These are phyloP conservation scores for Colletotrichum cuscutae DNA, from an alignment of 2,329 filamentous ascomycete species.

Conservation along the genomic window DNA sequence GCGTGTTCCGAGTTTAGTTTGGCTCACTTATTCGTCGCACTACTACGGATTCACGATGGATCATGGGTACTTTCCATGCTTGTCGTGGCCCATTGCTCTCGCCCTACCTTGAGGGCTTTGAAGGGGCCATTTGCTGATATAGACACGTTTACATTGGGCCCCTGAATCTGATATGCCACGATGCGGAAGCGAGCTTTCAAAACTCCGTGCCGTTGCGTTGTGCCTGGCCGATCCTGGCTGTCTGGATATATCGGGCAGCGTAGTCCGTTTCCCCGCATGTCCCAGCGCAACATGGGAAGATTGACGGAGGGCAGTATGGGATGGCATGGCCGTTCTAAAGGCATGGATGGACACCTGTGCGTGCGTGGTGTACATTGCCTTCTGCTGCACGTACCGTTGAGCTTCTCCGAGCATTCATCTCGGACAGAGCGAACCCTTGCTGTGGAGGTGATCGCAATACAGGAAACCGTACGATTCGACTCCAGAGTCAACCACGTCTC, in stretches of 20 bases:
- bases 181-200: neutral
- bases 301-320: neutral
- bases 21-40: neutral
- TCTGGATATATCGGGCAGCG: neutral
- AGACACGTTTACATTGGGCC: neutral
- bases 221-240: constrained; percentile 10
- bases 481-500: constrained; percentile 11
- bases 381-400: neutral
- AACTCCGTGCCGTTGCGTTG: neutral
- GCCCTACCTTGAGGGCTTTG: neutral
- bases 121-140: neutral
- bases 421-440: neutral
- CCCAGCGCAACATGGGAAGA: neutral
- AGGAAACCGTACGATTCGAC: constrained; percentile 6
- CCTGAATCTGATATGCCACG: neutral
- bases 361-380: neutral
- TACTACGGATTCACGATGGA: neutral
- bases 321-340: constrained; percentile 8
- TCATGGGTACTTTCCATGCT: neutral
- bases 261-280: neutral
- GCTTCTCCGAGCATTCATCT: neutral
- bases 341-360: neutral
- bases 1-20: neutral
- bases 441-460: neutral
- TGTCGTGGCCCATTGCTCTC: neutral